phyloP scores from a whole-genome alignment of 495 filamentous ascomycete species.

The Talaromyces ruber region DNA sequence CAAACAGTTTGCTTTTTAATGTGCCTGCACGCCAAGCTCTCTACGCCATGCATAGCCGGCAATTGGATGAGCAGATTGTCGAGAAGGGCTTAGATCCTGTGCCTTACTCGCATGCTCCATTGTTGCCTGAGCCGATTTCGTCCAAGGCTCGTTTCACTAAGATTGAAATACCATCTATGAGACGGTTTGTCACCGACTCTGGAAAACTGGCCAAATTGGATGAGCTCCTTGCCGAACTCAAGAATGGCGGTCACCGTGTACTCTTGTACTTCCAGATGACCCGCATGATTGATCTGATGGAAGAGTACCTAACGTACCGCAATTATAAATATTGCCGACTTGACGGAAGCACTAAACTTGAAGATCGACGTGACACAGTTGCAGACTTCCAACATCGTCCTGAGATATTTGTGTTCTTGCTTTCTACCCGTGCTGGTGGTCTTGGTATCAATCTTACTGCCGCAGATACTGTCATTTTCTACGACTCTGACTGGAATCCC shows the following conservation, averaged over 20 bases:
- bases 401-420: constrained; percentile 92
- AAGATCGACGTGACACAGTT: constrained; percentile 94
- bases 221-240: constrained; percentile 75
- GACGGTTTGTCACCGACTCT: constrained; percentile 94
- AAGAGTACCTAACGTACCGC: constrained; percentile 96
- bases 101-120: constrained; percentile 49
- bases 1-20: constrained; percentile 73
- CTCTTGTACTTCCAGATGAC: constrained; percentile 99
- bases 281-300: constrained; percentile 99
- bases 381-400: constrained; percentile 89
- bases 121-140: constrained; percentile 69
- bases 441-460: constrained; percentile 95
- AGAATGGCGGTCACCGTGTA: constrained; percentile 87
- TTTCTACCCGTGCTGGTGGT: constrained; percentile 93
- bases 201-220: constrained; percentile 94
- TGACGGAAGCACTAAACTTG: constrained; percentile 96
- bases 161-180: constrained; percentile 95
- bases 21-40: constrained; percentile 61
- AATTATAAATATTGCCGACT: constrained; percentile 98
- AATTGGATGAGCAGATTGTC: constrained; percentile 66
- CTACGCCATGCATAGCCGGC: constrained; percentile 49
- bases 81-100: constrained; percentile 55
- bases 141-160: constrained; percentile 76
- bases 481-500: constrained; percentile 98
- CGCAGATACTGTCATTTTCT: constrained; percentile 95